Conservation (phyloP, 2,329 filamentous ascomycete genomes). For the Colletotrichum musicola region DNA sequence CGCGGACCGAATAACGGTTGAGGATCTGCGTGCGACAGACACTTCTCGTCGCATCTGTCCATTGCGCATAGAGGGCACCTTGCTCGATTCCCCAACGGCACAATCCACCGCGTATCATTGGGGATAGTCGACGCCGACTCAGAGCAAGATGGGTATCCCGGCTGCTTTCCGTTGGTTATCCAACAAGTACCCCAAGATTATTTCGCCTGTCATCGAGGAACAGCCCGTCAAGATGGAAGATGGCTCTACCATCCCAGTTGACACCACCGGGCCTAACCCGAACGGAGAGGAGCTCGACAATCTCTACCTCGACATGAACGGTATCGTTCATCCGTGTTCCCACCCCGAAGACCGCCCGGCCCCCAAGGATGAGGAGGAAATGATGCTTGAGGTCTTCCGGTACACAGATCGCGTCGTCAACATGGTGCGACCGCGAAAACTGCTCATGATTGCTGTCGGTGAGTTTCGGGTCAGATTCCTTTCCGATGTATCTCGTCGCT, state of each 20-base stretch:
- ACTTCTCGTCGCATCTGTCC: too few relatives aligned
- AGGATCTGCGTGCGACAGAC: too few relatives aligned
- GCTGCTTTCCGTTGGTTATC: conserved; percentile 97
- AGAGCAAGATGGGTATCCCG: conserved; percentile 84
- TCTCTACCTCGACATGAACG: conserved; percentile 98
- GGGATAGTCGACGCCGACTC: background rate
- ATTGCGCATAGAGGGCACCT: too few relatives aligned
- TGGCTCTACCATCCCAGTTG: conserved; percentile 86
- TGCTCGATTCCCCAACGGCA: background rate
- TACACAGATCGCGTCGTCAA: conserved; percentile 99
- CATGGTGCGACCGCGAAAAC: conserved; percentile 96
- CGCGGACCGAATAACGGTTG: too few relatives aligned
- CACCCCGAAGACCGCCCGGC: conserved; percentile 95
- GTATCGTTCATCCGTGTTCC: conserved; percentile 98
- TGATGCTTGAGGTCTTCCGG: conserved; percentile 98
- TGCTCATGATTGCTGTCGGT: conserved; percentile 98
- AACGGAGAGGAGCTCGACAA: conserved; percentile 99
- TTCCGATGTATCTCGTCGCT: conserved; percentile 42
- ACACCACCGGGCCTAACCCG: conserved; percentile 87
- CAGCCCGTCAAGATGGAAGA: conserved; percentile 82
- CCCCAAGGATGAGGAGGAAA: conserved; percentile 95
- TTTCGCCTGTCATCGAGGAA: conserved; percentile 91
- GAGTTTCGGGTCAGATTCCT: conserved; percentile 50
- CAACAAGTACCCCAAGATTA: conserved; percentile 97
- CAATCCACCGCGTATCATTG: background rate